A percentile compares a stretch with the other conserved stretches of the same genome.
These are phyloP conservation scores for Zostera marina DNA, from an alignment of 116 monocot genomes.

Conservation along the genomic window DNA sequence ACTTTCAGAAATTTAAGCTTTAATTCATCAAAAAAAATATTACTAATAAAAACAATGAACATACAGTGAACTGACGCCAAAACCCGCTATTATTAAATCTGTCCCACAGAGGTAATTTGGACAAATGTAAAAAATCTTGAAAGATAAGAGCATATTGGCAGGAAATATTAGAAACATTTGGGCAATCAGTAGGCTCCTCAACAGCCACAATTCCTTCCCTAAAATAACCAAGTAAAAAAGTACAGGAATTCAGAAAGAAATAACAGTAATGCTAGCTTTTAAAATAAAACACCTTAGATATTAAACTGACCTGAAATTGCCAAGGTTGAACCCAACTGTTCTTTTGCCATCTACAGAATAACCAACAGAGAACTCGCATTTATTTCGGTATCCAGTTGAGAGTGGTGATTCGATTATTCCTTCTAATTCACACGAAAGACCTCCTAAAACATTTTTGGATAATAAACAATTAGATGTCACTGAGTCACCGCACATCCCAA, in stretches of 20 bases:
- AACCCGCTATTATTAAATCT: conserved; percentile 74
- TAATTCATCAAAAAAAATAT: too few species aligned
- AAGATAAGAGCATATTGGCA: conserved; percentile 67
- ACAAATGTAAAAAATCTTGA: conserved; percentile 72
- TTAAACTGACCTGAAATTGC: conserved; percentile 81
- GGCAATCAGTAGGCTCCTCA: conserved; percentile 76
- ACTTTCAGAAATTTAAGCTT: too few species aligned
- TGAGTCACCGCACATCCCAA: conserved; percentile 29
- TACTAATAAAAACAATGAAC: not conserved
- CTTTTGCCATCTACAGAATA: conserved; percentile 56
- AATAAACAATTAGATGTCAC: not conserved
- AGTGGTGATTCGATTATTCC: conserved; percentile 83
- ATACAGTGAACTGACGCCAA: conserved; percentile 91
- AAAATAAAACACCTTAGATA: not conserved
- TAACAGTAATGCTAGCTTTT: not conserved
- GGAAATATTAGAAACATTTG: conserved; percentile 72
- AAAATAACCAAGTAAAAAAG: conserved; percentile 1
- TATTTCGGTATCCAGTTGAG: conserved; percentile 75
- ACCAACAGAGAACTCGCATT: conserved; percentile 96
- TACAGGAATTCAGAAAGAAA: not conserved
- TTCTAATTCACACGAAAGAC: conserved; percentile 90
- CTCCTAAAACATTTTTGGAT: conserved; percentile 25
- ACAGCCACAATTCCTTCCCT: conserved; percentile 88
- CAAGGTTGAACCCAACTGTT: conserved; percentile 88
- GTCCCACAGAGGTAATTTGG: conserved; percentile 72